Evolutionary conservation across 1,284 basidiomycete genomes (phyloP).

Genomic region (Pisolithus thermaeus): DNA sequence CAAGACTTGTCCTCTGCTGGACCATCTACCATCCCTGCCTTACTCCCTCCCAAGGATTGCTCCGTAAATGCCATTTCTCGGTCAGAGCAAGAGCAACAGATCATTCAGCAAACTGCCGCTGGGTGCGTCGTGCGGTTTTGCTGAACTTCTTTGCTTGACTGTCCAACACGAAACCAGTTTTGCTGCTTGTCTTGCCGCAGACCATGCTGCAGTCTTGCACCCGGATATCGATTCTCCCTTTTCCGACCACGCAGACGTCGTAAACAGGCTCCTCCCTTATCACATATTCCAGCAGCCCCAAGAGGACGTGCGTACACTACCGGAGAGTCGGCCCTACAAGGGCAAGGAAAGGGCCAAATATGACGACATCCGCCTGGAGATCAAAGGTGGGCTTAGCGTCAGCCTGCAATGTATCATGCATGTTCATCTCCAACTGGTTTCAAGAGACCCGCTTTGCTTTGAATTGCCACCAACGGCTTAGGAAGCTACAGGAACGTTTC

Average conservation of each 20-base stretch:
- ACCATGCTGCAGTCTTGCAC: slow-evolving; percentile 53
- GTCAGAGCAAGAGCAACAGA: slow-evolving; percentile 31
- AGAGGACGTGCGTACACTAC: slow-evolving; percentile 45
- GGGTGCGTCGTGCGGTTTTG: slow-evolving; percentile 35
- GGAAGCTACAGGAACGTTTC: slow-evolving; percentile 53
- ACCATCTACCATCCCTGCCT: not conserved
- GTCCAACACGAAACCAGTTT: slow-evolving; percentile 38
- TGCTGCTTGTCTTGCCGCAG: slow-evolving; percentile 47
- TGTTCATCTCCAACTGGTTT: not conserved
- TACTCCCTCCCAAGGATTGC: slow-evolving; percentile 5
- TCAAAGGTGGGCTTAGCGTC: slow-evolving; percentile 41
- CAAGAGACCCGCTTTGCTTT: slow-evolving; percentile 64
- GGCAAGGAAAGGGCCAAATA: slow-evolving; percentile 51
- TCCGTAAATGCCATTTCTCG: slow-evolving; percentile 8
- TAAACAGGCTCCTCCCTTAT: slow-evolving; percentile 66
- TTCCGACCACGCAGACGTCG: slow-evolving; percentile 49
- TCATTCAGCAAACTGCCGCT: slow-evolving; percentile 38
- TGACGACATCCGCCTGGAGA: slow-evolving; percentile 42
- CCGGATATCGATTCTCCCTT: slow-evolving; percentile 70
- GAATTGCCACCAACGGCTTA: slow-evolving; percentile 53
- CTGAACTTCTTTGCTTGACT: slow-evolving; percentile 13
- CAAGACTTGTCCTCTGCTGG: slow-evolving; percentile 6
- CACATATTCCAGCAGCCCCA: slow-evolving; percentile 70
- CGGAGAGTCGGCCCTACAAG: slow-evolving; percentile 37
- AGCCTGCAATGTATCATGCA: not conserved